These are phyloP conservation scores for Aspergillus flavus DNA, from an alignment of 2,329 filamentous ascomycete species.

Conservation along the genomic window DNA sequence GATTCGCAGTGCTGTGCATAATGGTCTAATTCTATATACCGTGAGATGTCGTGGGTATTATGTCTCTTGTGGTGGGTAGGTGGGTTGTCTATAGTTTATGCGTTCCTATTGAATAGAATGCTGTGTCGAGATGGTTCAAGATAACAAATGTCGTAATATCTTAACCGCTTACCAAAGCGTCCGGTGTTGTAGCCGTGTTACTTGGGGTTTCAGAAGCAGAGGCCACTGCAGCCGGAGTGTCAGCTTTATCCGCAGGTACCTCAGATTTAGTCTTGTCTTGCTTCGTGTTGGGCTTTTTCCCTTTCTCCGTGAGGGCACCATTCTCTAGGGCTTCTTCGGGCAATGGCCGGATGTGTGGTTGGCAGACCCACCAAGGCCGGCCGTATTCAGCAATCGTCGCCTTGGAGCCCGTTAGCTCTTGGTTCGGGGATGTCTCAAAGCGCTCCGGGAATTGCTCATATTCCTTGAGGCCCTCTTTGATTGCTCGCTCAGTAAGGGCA, in stretches of 20 bases:
- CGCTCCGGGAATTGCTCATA: constrained; percentile 54
- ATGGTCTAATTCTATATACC: constrained; percentile 10
- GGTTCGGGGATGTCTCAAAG: constrained; percentile 37
- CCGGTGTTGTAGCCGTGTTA: constrained; percentile 26
- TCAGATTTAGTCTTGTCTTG: constrained; percentile 19
- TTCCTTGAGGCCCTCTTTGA: constrained; percentile 72
- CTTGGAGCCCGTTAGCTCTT: constrained; percentile 46
- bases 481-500: constrained; percentile 71
- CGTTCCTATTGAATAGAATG: background rate
- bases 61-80: background rate
- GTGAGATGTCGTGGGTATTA: background rate
- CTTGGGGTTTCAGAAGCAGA: constrained; percentile 12
- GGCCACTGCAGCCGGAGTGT: constrained; percentile 2
- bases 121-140: background rate
- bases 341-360: constrained; percentile 82
- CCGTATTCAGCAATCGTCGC: constrained; percentile 73
- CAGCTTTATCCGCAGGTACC: constrained; percentile 10
- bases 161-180: constrained; percentile 35
- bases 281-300: constrained; percentile 53
- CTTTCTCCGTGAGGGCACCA: constrained; percentile 73
- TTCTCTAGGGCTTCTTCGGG: constrained; percentile 85
- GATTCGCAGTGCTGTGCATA: constrained; percentile 6
- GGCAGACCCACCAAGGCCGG: constrained; percentile 86
- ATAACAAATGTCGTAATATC: background rate
- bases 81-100: background rate